Evolutionary conservation across 2,329 filamentous ascomycete species (phyloP).

Genomic region (Verticillium nubilum): DNA sequence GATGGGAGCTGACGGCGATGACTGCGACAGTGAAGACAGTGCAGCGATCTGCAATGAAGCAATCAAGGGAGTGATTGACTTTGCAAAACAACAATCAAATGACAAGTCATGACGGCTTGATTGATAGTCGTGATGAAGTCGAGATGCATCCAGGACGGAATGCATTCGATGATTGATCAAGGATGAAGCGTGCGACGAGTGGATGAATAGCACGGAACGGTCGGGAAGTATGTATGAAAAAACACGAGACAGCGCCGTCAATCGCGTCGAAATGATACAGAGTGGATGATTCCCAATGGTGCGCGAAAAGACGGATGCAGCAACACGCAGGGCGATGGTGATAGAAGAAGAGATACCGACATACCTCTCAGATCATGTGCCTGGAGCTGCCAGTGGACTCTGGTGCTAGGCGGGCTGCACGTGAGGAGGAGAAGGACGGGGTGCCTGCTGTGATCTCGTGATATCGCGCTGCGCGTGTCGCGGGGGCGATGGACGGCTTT

Average conservation of each 20-base stretch:
- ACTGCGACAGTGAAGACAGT: not conserved
- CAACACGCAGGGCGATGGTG: not conserved
- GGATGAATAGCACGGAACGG: too few relatives aligned
- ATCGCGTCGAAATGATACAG: not conserved
- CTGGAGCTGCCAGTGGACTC: constrained; percentile 30
- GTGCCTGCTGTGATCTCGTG: constrained; percentile 34
- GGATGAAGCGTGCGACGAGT: not conserved
- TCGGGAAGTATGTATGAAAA: not conserved
- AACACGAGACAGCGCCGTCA: not conserved
- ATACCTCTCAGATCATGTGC: constrained; percentile 43
- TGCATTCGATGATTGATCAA: too few relatives aligned
- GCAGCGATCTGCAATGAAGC: not conserved
- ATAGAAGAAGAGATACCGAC: constrained; percentile 17
- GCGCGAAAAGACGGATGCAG: not conserved
- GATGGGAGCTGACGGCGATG: not conserved
- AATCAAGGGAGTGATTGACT: not conserved
- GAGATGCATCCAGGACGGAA: not conserved
- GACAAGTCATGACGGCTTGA: not conserved
- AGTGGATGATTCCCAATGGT: not conserved
- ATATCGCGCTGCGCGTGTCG: constrained; percentile 32
- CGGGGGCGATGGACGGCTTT: not conserved
- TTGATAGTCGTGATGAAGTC: not conserved
- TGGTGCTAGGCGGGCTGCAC: constrained; percentile 30
- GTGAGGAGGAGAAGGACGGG: constrained; percentile 25
- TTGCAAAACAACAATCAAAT: not conserved